Conservation (phyloP, 768 basidiomycete genomes). For the Steccherinum ochraceum region DNA sequence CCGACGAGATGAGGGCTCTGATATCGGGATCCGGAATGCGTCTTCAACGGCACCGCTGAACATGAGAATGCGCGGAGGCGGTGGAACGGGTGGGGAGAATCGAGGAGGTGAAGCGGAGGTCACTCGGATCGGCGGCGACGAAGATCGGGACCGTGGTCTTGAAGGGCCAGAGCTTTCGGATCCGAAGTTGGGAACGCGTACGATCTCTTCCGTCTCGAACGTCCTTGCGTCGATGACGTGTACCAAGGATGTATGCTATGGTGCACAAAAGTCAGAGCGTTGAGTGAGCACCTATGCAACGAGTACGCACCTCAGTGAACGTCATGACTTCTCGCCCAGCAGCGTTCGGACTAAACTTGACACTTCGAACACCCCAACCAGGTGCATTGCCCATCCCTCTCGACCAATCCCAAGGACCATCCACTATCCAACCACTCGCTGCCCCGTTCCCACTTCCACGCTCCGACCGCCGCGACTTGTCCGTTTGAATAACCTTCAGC, state of each 20-base stretch:
- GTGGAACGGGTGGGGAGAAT: slow-evolving; percentile 9
- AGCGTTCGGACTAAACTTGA: slow-evolving; percentile 76
- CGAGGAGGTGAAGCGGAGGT: slow-evolving; percentile 5
- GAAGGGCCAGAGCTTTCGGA: slow-evolving; percentile 10
- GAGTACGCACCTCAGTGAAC: slow-evolving; percentile 76
- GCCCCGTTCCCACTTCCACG: slow-evolving; percentile 28
- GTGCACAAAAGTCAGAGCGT: not conserved
- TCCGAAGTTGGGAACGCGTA: slow-evolving; percentile 47
- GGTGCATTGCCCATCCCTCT: slow-evolving; percentile 47
- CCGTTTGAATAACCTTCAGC: slow-evolving; percentile 60
- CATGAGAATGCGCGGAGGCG: slow-evolving; percentile 17
- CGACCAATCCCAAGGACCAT: slow-evolving; percentile 66
- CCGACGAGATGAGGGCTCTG: slow-evolving; percentile 9
- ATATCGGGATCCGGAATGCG: slow-evolving; percentile 39
- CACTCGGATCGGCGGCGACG: slow-evolving; percentile 4
- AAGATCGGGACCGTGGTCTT: slow-evolving; percentile 12
- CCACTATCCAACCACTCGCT: slow-evolving; percentile 50
- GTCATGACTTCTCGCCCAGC: slow-evolving; percentile 70
- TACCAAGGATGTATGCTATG: slow-evolving; percentile 71
- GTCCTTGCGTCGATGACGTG: slow-evolving; percentile 86
- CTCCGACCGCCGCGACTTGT: slow-evolving; percentile 27
- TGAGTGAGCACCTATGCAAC: not conserved
- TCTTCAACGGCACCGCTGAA: slow-evolving; percentile 42
- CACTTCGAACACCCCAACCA: slow-evolving; percentile 78
- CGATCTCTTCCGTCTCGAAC: slow-evolving; percentile 69